Percentiles rank a stretch among this genome's conserved stretches.
Conservation (phyloP, 2,329 filamentous ascomycete species). For the Exutisphaerella laricina region DNA sequence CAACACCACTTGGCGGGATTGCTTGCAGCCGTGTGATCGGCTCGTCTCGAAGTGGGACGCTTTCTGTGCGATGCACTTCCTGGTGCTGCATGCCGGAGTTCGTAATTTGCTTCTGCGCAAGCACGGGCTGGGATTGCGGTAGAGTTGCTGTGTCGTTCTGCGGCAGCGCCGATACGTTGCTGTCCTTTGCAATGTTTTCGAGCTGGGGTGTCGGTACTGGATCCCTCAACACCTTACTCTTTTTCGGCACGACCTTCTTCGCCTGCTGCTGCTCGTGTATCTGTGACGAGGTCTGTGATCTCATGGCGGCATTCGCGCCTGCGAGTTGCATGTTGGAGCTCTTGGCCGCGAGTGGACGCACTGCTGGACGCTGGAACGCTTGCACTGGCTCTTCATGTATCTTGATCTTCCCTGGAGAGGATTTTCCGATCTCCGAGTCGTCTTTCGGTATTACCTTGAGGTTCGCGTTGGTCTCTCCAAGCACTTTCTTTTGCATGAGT, state of each 20-base stretch:
- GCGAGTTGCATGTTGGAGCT: conserved; percentile 19
- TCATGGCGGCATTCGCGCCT: conserved; percentile 10
- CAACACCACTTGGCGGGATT: not conserved
- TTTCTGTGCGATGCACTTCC: conserved; percentile 26
- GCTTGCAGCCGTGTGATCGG: conserved; percentile 10
- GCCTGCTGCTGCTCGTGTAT: conserved; percentile 8
- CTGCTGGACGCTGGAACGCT: conserved; percentile 49
- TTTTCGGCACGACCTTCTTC: conserved; percentile 30
- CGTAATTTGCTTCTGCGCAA: conserved; percentile 9
- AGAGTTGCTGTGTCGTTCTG: not conserved
- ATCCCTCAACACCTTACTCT: conserved; percentile 32
- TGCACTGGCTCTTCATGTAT: conserved; percentile 37
- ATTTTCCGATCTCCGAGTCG: conserved; percentile 51
- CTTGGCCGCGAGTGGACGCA: conserved; percentile 46
- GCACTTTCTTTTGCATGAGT: conserved; percentile 35
- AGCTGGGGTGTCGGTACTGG: conserved; percentile 3
- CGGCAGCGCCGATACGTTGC: conserved; percentile 6
- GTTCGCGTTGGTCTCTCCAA: conserved; percentile 31
- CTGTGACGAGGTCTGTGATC: conserved; percentile 7
- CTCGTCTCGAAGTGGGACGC: conserved; percentile 27
- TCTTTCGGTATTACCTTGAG: conserved; percentile 44
- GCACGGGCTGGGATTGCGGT: conserved; percentile 10
- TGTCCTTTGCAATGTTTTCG: not conserved
- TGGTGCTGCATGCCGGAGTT: conserved; percentile 19
- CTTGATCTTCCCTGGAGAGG: conserved; percentile 34